phyloP scores from a whole-genome alignment of 2,329 filamentous ascomycete genomes.

The Colletotrichum orchidophilum region DNA sequence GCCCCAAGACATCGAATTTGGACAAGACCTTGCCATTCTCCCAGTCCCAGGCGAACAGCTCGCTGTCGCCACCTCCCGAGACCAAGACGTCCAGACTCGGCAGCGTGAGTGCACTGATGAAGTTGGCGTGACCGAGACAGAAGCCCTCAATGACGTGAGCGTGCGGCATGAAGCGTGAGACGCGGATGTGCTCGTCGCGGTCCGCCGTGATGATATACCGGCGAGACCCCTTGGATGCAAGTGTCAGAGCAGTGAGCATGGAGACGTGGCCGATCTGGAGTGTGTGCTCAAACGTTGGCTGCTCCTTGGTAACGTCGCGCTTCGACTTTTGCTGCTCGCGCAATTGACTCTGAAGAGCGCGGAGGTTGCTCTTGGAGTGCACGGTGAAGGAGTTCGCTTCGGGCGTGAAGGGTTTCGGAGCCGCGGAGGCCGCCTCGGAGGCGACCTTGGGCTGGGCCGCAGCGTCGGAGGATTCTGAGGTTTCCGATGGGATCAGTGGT shows the following conservation, averaged over 20 bases:
- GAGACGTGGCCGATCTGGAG: constrained; percentile 93
- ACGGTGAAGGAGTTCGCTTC: constrained; percentile 69
- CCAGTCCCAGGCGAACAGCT: constrained; percentile 89
- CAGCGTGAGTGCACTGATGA: constrained; percentile 80
- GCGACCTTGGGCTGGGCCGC: constrained; percentile 35
- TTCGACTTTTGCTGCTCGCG: constrained; percentile 35
- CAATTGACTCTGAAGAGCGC: constrained; percentile 68
- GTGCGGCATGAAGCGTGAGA: constrained; percentile 84
- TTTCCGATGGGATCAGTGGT: constrained; percentile 66
- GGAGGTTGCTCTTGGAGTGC: constrained; percentile 71
- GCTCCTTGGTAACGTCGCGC: constrained; percentile 44
- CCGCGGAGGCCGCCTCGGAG: constrained; percentile 28
- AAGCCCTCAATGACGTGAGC: constrained; percentile 88
- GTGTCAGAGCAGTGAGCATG: constrained; percentile 82
- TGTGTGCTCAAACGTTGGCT: constrained; percentile 73
- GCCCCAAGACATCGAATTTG: constrained; percentile 60
- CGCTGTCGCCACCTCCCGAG: constrained; percentile 86
- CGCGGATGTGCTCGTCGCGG: constrained; percentile 80
- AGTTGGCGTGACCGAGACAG: constrained; percentile 88
- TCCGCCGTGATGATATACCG: constrained; percentile 66
- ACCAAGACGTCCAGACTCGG: constrained; percentile 73
- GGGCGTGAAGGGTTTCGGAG: constrained; percentile 52
- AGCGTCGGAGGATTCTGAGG: constrained; percentile 28
- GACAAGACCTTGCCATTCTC: constrained; percentile 60
- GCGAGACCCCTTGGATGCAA: constrained; percentile 54